Conservation (phyloP, 768 basidiomycete species). For the Kwoniella mangroviensis region DNA sequence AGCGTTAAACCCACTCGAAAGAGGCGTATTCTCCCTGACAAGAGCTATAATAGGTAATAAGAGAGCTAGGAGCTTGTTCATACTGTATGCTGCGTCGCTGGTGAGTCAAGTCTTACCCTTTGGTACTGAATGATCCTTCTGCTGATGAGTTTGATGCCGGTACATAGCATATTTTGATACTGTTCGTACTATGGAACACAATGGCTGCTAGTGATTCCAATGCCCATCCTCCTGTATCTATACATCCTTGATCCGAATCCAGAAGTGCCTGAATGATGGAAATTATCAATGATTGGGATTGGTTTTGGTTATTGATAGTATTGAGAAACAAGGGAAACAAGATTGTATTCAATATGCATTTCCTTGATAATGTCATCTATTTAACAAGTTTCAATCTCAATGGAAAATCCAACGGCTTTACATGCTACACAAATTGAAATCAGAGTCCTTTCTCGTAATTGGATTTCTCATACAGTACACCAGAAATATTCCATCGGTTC, state of each 20-base stretch:
- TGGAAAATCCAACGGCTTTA: too few species aligned
- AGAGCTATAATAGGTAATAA: slow-evolving; percentile 85
- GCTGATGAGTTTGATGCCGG: background rate
- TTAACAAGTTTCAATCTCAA: too few species aligned
- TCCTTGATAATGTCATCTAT: background rate
- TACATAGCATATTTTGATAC: slow-evolving; percentile 47
- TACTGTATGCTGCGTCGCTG: slow-evolving; percentile 70
- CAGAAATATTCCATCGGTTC: background rate
- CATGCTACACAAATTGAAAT: too few species aligned
- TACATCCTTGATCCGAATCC: slow-evolving; percentile 23
- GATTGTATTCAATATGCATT: background rate
- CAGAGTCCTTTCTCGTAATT: too few species aligned
- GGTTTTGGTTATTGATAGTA: background rate
- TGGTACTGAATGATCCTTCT: background rate
- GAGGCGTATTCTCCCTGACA: slow-evolving; percentile 82
- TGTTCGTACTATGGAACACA: slow-evolving; percentile 55
- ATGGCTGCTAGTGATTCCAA: slow-evolving; percentile 52
- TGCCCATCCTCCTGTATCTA: slow-evolving; percentile 33
- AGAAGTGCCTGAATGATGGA: background rate
- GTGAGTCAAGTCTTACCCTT: slow-evolving; percentile 32
- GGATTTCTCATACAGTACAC: too few species aligned
- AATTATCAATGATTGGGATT: background rate
- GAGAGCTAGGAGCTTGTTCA: slow-evolving; percentile 84
- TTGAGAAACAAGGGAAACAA: background rate
- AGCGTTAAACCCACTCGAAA: slow-evolving; percentile 86